Base-by-base conservation (phyloP, 2,329 filamentous ascomycete species). In the Thielaviopsis populi region DNA sequence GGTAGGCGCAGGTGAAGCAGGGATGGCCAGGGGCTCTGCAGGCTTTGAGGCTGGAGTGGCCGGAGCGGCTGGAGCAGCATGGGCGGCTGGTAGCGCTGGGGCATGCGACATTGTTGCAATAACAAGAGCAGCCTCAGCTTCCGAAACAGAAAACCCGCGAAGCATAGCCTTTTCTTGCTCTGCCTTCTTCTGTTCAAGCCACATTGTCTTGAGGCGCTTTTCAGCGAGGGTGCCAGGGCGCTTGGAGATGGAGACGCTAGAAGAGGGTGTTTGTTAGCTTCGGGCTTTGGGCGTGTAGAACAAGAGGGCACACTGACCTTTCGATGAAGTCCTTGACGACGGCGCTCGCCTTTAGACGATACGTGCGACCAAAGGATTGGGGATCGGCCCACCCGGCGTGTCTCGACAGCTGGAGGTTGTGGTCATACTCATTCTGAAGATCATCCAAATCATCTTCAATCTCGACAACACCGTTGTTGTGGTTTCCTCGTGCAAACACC, bases 301-400 rank as follows among this genome's bases (percentile, higher is more conserved):
- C 17, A 33, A 2, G n/a, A 19, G 27, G 27, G 24, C 30, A 37
- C n/a, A 62, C 61, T 24, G 24, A 62, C 61, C 37, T 30, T 30
- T 81, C 76, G 59, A 95, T 83, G 72, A 96, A 91, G 70, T 90
- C 85, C 13, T 85, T 77, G 69, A 87, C 80, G 68, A 91, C 78
- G 42, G 84, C 84, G 69, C 78, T 78, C 66, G 83, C 83, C 0
- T 82, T 79, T 63, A 91, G 74, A 66, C 82, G 82, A 72, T 86
- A 85, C 24, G 83, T 76, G 33, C 81, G 79, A n/a, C 86, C 87
- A 70, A 83, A 85, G 17, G 81, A 80, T 64, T 78, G 76, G 8
- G 80, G 72, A 65, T 85, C 81, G 63, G 79, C 80, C 76, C 85
- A 84, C 40, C 78, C 79, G 50, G 74, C 74, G 59, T 81, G 76